Evolutionary conservation across 768 basidiomycete genomes (phyloP).

Genomic region (Termitomyces sp.): DNA sequence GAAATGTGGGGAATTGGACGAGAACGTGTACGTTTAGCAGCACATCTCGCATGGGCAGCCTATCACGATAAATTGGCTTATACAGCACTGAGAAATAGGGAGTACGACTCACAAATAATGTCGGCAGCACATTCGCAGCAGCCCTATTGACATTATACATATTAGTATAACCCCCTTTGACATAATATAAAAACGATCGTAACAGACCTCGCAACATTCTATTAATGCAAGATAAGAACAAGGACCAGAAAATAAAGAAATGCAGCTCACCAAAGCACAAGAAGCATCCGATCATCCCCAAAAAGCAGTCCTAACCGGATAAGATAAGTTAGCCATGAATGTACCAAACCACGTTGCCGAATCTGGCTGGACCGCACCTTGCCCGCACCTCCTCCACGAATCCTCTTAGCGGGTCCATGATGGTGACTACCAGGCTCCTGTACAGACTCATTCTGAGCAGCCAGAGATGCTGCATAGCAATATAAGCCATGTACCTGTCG

Average conservation of each 20-base stretch:
- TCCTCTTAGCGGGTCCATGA: slow-evolving; percentile 40
- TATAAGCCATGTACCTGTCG: neutral
- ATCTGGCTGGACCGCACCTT: slow-evolving; percentile 36
- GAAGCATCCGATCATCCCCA: slow-evolving; percentile 60
- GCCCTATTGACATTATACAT: slow-evolving; percentile 36
- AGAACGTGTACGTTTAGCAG: slow-evolving; percentile 34
- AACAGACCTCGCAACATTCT: slow-evolving; percentile 69
- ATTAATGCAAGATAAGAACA: neutral
- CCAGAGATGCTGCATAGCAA: neutral
- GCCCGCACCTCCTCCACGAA: slow-evolving; percentile 68
- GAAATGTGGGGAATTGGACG: slow-evolving; percentile 19
- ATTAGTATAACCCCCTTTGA: neutral
- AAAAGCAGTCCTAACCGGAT: slow-evolving; percentile 53
- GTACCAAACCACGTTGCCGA: neutral
- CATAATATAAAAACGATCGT: neutral
- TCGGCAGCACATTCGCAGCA: slow-evolving; percentile 69
- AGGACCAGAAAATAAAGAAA: neutral
- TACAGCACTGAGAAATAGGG: neutral
- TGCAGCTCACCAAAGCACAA: slow-evolving; percentile 59
- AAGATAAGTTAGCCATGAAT: neutral
- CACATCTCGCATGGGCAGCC: slow-evolving; percentile 81
- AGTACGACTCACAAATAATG: slow-evolving; percentile 58
- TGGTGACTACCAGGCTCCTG: slow-evolving; percentile 19
- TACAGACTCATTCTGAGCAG: neutral
- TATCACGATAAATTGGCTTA: slow-evolving; percentile 16